Percentiles rank a stretch among this genome's conserved stretches.
Conservation (phyloP, 1,284 basidiomycete genomes). For the Neolentinus lepideus region DNA sequence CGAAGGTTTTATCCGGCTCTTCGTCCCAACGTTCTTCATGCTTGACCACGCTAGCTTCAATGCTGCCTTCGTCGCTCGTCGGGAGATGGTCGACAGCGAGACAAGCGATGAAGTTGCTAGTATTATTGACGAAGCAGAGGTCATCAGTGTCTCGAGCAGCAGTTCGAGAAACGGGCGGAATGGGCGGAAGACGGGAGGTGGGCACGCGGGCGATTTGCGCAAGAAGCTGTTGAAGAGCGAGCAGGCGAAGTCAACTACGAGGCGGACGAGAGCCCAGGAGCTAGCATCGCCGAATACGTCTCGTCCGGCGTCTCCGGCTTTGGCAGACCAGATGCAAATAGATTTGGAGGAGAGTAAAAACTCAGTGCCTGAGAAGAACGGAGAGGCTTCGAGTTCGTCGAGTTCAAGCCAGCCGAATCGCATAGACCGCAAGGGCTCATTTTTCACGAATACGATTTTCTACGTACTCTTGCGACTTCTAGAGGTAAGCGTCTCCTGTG, state of each 20-base stretch:
- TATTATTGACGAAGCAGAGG: slow-evolving; percentile 40
- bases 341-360: slow-evolving; percentile 16
- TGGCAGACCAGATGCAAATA: slow-evolving; percentile 35
- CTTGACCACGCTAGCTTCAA: slow-evolving; percentile 69
- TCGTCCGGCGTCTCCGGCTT: slow-evolving; percentile 45
- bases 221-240: slow-evolving; percentile 74
- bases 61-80: slow-evolving; percentile 47
- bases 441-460: slow-evolving; percentile 88
- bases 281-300: slow-evolving; percentile 26
- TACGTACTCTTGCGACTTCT: slow-evolving; percentile 82
- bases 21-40: slow-evolving; percentile 70
- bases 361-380: not conserved
- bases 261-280: slow-evolving; percentile 49
- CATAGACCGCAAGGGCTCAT: slow-evolving; percentile 45
- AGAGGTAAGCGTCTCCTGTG: slow-evolving; percentile 51
- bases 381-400: not conserved
- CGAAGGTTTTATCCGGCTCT: slow-evolving; percentile 78
- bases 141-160: slow-evolving; percentile 28
- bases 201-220: slow-evolving; percentile 53
- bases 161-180: slow-evolving; percentile 28
- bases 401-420: slow-evolving; percentile 12
- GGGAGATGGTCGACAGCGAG: slow-evolving; percentile 39
- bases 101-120: slow-evolving; percentile 44
- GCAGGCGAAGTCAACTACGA: slow-evolving; percentile 56
- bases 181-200: slow-evolving; percentile 28